Percentiles rank a stretch among this genome's conserved stretches.
phyloP scores from a whole-genome alignment of 2,329 filamentous ascomycete genomes.

The Zymoseptoria ardabiliae region DNA sequence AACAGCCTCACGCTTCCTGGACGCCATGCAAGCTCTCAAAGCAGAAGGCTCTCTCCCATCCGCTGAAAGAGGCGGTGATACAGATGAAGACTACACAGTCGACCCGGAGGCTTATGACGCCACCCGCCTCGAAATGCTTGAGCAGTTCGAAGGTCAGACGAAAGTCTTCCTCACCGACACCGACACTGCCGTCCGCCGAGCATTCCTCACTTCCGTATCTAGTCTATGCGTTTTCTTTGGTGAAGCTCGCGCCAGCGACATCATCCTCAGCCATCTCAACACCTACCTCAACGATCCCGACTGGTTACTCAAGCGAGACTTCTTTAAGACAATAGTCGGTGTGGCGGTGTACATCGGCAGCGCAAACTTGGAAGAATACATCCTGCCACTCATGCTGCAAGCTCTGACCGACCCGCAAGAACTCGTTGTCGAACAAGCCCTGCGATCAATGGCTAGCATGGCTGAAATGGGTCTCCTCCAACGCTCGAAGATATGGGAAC shows the following conservation, averaged over 20 bases:
- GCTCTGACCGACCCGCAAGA: conserved; percentile 89
- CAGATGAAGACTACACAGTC: conserved; percentile 56
- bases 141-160: conserved; percentile 78
- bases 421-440: conserved; percentile 82
- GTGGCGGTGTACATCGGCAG: conserved; percentile 87
- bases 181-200: conserved; percentile 77
- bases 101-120: conserved; percentile 83
- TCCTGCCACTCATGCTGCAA: conserved; percentile 90
- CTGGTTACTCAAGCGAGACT: conserved; percentile 93
- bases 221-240: conserved; percentile 93
- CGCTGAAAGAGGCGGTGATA: conserved; percentile 62
- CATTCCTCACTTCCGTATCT: conserved; percentile 85
- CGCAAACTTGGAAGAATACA: conserved; percentile 86
- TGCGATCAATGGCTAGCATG: conserved; percentile 82
- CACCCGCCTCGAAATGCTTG: conserved; percentile 72
- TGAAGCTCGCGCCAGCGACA: conserved; percentile 83
- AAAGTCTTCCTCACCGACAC: conserved; percentile 83
- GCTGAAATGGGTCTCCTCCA: conserved; percentile 83
- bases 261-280: conserved; percentile 92
- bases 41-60: conserved; percentile 75
- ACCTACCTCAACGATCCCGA: conserved; percentile 95
- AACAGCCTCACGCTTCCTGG: conserved; percentile 76
- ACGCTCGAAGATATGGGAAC: conserved; percentile 74
- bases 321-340: conserved; percentile 91
- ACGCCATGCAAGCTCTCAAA: conserved; percentile 81